Percentiles rank a stretch among this genome's conserved stretches.
These are phyloP conservation scores for Trifolium dubium DNA, from an alignment of 306 rosid genomes.

Conservation along the genomic window DNA sequence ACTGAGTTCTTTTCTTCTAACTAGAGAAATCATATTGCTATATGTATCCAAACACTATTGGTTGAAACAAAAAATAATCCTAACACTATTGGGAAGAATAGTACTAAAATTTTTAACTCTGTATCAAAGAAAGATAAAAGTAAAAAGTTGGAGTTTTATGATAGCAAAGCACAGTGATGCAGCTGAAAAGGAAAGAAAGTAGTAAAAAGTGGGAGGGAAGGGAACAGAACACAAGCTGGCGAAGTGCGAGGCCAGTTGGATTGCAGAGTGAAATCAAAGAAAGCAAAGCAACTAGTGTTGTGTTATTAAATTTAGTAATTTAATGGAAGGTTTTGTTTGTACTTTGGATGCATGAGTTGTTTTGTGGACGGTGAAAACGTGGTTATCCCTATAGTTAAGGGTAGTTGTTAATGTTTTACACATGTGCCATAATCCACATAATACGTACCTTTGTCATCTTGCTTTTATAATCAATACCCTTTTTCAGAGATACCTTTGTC, in stretches of 20 bases:
- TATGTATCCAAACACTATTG: no score
- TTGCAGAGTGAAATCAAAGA: slow-evolving; percentile 1
- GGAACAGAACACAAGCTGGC: background rate
- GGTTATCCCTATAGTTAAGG: slow-evolving; percentile 35
- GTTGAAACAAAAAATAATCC: no score
- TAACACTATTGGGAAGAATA: no score
- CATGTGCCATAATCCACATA: slow-evolving; percentile 11
- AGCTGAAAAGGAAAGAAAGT: background rate
- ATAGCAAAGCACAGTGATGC: no score
- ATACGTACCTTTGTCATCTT: slow-evolving; percentile 1
- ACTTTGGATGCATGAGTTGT: background rate
- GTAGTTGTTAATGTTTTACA: slow-evolving; percentile 28
- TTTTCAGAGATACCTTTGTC: background rate
- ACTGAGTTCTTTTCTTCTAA: no score
- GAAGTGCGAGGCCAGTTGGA: slow-evolving; percentile 34
- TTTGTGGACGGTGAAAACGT: slow-evolving; percentile 26
- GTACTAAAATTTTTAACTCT: no score
- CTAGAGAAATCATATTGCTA: no score
- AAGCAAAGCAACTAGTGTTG: background rate
- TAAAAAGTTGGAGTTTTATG: slow-evolving; percentile 11
- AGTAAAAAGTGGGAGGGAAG: background rate
- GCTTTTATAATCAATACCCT: background rate
- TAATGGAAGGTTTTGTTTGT: slow-evolving; percentile 8
- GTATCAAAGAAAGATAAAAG: background rate
- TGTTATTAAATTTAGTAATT: background rate